Base-by-base conservation (phyloP, 305 asterid species). In the Stenogyne calaminthoides region DNA sequence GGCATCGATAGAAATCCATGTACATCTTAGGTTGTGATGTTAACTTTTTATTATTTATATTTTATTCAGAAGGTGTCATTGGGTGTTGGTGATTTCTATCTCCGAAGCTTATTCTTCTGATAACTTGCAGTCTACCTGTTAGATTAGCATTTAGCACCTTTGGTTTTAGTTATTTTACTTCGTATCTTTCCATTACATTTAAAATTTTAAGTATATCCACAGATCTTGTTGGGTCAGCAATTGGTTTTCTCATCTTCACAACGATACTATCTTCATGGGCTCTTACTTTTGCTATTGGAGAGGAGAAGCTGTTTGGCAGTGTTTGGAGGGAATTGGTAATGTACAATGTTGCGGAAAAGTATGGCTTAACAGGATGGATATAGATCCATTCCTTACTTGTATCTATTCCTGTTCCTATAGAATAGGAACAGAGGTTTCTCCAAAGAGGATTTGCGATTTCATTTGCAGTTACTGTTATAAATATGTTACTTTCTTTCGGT, bases 351-450 rank as follows among this genome's bases (percentile, higher is more conserved):
- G 99, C 97, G 0, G 89, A 94, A 56, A 88, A 82, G 80, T 91
- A 88, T 67, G 99, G 99, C 15, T 81, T 94, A 72, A 85, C 93
- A 0, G 97, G 97, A 20, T 87, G 90, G 96, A 79, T 94, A 56
- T 93, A 89, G 87, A 75, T 58, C 64, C 56, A 61, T 27, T 16
- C 12, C 69, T 39, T 9, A 19, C 57, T 67, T 18, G 60, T 67
- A 67, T 74, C 49, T 34, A 42, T 63, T 76, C 40, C 29, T 25
- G 2, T 25, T 25, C 29, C 15, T 64, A 62, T 51, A 64, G 71
- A 27, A 29, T 68, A 18, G 60, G 69, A 39, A 63, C 56, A 14
- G 47, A 16, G 19, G 71, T 44, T 12, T 51, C 71, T 72, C 22
- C 39, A 16, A 18, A 67, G 25, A 60, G 59, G 37, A 55, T 60